A percentile compares a stretch with the other conserved stretches of the same genome.
Evolutionary conservation across 73 alveolate genomes (phyloP).

Genomic region (Symbiodinium pilosum): DNA sequence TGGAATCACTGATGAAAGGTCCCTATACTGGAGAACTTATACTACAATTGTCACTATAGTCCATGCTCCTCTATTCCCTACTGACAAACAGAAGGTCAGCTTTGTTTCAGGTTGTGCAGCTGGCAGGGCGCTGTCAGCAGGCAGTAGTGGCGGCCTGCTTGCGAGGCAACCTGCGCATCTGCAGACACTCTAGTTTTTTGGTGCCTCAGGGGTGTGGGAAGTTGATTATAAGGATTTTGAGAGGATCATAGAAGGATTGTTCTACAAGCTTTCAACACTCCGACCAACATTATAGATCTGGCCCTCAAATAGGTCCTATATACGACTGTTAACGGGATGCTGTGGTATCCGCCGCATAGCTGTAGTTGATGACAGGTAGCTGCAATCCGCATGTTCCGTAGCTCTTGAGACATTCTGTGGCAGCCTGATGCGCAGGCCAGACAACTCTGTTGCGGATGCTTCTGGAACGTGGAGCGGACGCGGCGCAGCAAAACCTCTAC

Average conservation of each 20-base stretch:
- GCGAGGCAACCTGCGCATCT: background rate
- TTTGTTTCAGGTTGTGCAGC: conserved; percentile 58
- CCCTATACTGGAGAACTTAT: too few species aligned
- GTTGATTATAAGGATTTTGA: too few species aligned
- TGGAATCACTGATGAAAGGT: too few species aligned
- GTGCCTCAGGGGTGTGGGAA: background rate
- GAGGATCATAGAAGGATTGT: too few species aligned
- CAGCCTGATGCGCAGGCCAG: conserved; percentile 8
- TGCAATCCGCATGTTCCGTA: too few species aligned
- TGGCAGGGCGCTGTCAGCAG: conserved; percentile 46
- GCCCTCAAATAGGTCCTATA: too few species aligned
- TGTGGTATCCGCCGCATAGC: background rate
- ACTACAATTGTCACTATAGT: too few species aligned
- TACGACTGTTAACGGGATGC: too few species aligned
- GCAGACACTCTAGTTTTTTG: background rate
- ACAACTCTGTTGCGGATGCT: conserved; percentile 35
- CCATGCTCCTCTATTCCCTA: too few species aligned
- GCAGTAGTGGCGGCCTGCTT: conserved; percentile 65
- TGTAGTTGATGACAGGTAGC: background rate
- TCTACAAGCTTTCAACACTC: too few species aligned
- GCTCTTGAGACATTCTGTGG: background rate
- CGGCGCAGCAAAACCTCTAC: conserved; percentile 13
- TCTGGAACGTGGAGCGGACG: conserved; percentile 5
- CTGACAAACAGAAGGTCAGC: too few species aligned
- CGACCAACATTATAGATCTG: too few species aligned